Evolutionary conservation across 176 grass and related monocot species (phyloP), one percentile per base, ranked within the genome.

Genomic region (Phoenix dactylifera): DNA sequence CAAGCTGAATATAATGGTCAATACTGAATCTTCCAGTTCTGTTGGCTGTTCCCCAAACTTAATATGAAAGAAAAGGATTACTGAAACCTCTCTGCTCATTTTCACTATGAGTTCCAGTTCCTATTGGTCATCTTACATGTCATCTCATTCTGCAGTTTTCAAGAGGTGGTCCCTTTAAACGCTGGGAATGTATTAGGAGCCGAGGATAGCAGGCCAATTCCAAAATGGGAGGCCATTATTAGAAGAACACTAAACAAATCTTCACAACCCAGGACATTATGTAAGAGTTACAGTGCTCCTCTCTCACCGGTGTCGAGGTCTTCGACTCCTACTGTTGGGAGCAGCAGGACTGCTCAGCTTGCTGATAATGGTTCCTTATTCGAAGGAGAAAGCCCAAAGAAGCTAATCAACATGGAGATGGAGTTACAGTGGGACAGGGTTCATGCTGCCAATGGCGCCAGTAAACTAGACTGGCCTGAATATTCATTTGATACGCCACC

Each of bases 241-340:
- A 73, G 85, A 55, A 72, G 60, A 63, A 78, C 80, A 26, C 86
- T 89, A 16, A 83, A 89, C 58, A 84, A 67, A 57, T 89, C 74
- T 66, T 59, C 32, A 17, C 69, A 76, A 51, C 24, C 49, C 22
- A 78, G 63, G 54, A 44, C 77, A 57, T 51, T 64, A 35, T 84
- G 76, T 54, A 89, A 85, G 74, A 85, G 86, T 60, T 81, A 78
- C 61, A 84, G 86, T 59, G 81, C 70, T 77, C 81, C 81, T 69
- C 48, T 55, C 9, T 84, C 86, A 19, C 77, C 86, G 3, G 48
- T 73, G 49, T 62, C 62, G 19, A n/a, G 19, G 22, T 61, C 65
- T 52, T 26, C 63, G 44, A 10, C 62, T 59, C 55, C 52, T 19
- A 49, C 18, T 49, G 51, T 25, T 26, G 56, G 35, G 32, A 12